Evolutionary conservation across 441 rosid genomes (phyloP).

Genomic region (Croton laevigatus): DNA sequence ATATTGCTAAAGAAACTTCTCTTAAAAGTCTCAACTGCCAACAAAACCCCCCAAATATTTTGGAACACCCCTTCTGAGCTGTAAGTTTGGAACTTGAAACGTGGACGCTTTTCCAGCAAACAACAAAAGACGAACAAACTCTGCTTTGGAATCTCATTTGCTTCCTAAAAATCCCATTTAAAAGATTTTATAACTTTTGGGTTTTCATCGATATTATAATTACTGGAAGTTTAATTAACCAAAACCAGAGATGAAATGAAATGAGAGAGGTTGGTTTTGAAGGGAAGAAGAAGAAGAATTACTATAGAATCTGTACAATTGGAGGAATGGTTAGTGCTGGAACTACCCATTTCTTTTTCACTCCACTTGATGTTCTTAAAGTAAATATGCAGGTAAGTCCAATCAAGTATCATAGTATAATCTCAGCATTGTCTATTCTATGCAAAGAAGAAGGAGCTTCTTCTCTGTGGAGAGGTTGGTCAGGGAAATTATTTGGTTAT

Average conservation of each 20-base stretch:
- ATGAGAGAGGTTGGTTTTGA: conserved; percentile 8
- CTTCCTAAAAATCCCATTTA: no score
- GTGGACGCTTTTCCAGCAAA: no score
- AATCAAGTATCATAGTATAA: conserved; percentile 47
- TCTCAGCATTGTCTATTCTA: conserved; percentile 44
- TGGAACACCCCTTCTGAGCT: no score
- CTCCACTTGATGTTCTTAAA: conserved; percentile 78
- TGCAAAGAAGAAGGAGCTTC: conserved; percentile 67
- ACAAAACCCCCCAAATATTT: no score
- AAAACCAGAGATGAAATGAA: neutral
- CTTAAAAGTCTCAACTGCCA: no score
- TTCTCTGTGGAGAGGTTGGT: conserved; percentile 71
- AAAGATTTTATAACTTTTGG: no score
- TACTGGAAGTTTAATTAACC: neutral
- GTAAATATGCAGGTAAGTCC: conserved; percentile 59
- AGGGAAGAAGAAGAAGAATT: conserved; percentile 18
- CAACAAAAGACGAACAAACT: no score
- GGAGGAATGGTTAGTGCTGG: conserved; percentile 86
- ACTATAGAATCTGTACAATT: conserved; percentile 51
- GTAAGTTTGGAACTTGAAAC: no score
- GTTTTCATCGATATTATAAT: no score
- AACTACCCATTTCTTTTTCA: conserved; percentile 58
- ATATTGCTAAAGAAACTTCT: no score
- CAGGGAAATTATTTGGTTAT: conserved; percentile 57
- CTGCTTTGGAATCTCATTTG: no score